These are phyloP conservation scores for Yamadazyma diddensiae DNA, from an alignment of 1,139 yeast genomes.

Conservation along the genomic window DNA sequence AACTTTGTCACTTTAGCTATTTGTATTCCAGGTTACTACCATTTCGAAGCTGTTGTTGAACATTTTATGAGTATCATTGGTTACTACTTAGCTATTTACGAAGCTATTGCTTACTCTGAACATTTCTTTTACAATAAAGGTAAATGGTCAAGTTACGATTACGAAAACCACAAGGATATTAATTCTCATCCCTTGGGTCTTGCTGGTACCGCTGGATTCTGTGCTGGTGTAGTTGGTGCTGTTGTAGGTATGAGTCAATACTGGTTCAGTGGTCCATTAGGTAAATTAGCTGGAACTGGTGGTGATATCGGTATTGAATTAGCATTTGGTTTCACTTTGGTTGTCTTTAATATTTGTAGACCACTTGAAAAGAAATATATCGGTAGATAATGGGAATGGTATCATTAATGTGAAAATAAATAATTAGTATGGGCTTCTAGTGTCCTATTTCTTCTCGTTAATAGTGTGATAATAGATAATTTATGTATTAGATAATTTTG, in stretches of 20 bases:
- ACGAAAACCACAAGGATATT: conserved; percentile 56
- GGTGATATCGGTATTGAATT: conserved; percentile 90
- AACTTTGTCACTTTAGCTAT: conserved; percentile 77
- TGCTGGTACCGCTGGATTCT: conserved; percentile 76
- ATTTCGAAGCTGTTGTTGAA: conserved; percentile 72
- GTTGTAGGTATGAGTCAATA: conserved; percentile 83
- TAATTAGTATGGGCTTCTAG: no score
- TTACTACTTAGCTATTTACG: conserved; percentile 86
- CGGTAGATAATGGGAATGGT: conserved; percentile 30
- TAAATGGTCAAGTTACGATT: conserved; percentile 56
- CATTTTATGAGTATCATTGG: conserved; percentile 89
- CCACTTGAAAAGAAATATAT: conserved; percentile 67
- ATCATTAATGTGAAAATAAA: no score
- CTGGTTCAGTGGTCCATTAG: conserved; percentile 77
- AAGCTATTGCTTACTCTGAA: conserved; percentile 67
- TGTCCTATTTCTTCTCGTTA: no score
- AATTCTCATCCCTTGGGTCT: conserved; percentile 64
- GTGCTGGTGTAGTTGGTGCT: conserved; percentile 82
- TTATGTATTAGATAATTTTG: no score
- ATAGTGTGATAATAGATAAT: no score
- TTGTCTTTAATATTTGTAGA: conserved; percentile 60
- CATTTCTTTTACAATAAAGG: conserved; percentile 75
- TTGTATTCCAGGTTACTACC: conserved; percentile 82
- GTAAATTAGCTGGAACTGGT: conserved; percentile 61
- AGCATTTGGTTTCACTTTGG: conserved; percentile 58